Evolutionary conservation across 2,329 filamentous ascomycete genomes (phyloP), one percentile per base, ranked within the genome.

Genomic region (Lasiodiplodia sp.): DNA sequence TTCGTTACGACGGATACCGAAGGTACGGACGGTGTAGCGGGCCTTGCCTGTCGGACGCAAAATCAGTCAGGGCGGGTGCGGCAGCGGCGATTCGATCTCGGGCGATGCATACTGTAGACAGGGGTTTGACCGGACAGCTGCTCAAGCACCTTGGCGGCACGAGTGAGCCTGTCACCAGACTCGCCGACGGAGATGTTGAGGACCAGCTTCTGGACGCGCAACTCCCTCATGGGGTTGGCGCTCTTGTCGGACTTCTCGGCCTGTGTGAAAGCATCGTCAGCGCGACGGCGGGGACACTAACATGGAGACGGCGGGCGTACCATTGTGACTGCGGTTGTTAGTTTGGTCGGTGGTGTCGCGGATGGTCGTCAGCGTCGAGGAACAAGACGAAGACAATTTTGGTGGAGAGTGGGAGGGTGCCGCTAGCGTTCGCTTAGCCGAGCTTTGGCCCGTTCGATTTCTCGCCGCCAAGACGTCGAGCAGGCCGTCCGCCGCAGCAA

Each of bases 1-100:
- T 86, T 99, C 96, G 92, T 99, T 99, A 94, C 96, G 95, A 85
- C 96, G 95, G 90, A 99, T 99, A 91, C 96, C 96, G 86, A 99
- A 99, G 82, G 95, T 98, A 88, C 96, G 95, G 90, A 99, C 96
- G 78, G 96, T 99, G 91, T 98, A 99, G 82, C 96, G 93, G 85
- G 96, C 96, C 92, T 99, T 99, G 94, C 92, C 92, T 94, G 80
- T 78, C 69, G 69, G 69, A 63, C 51, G 72, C 67, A 71, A 18
- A 40, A 49, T 57, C 40, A 62, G 49, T 64, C 51, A 53, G 47
- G 51, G 60, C 40, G 47, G 23, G 56, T 49, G 47, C 23, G 56
- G 25, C 18, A n/a, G 64, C 52, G 21, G 16, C 25, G 60, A 18
- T 44, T 37, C 10, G 21, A n/a, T 23, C 14, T n/a, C 28, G 44